These are phyloP conservation scores for Thermomucor indicae-seudaticae DNA, from an alignment of 371 early-diverging fungal species.

Conservation along the genomic window DNA sequence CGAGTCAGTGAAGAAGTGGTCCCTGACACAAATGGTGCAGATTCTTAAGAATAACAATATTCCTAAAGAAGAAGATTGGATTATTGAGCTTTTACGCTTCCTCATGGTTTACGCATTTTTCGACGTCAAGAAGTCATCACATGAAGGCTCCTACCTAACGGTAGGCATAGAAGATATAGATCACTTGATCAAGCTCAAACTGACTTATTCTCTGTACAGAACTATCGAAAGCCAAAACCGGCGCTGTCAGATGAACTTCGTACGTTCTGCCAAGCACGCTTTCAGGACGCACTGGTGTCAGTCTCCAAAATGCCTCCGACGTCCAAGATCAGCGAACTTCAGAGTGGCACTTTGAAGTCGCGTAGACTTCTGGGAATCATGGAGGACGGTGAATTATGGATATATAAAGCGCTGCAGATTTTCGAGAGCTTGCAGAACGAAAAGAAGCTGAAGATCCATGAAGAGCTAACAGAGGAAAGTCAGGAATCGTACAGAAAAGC, in stretches of 20 bases:
- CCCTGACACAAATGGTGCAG: conserved; percentile 72
- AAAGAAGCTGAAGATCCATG: conserved; percentile 19
- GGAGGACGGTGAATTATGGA: conserved; percentile 63
- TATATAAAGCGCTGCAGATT: conserved; percentile 47
- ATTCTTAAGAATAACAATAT: conserved; percentile 69
- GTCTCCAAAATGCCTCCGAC: conserved; percentile 55
- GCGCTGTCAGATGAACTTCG: conserved; percentile 51
- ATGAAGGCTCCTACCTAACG: conserved; percentile 21
- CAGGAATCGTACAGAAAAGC: conserved; percentile 17
- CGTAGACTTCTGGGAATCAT: conserved; percentile 53
- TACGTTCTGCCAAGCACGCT: conserved; percentile 53
- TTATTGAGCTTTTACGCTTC: conserved; percentile 61
- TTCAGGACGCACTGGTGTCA: conserved; percentile 65
- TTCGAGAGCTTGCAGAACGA: conserved; percentile 46
- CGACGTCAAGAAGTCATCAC: conserved; percentile 39
- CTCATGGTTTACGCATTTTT: conserved; percentile 73
- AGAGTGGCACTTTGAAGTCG: conserved; percentile 29
- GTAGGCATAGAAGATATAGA: conserved; percentile 15
- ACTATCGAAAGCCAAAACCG: conserved; percentile 47
- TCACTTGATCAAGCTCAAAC: no score
- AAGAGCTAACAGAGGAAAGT: conserved; percentile 15
- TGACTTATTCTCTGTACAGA: conserved; percentile 9
- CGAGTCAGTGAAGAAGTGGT: conserved; percentile 72
- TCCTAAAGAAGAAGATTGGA: conserved; percentile 71
- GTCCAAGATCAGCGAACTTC: conserved; percentile 35